Conservation (phyloP, 2,329 filamentous ascomycete species). For the Dactylonectria macrodidyma region DNA sequence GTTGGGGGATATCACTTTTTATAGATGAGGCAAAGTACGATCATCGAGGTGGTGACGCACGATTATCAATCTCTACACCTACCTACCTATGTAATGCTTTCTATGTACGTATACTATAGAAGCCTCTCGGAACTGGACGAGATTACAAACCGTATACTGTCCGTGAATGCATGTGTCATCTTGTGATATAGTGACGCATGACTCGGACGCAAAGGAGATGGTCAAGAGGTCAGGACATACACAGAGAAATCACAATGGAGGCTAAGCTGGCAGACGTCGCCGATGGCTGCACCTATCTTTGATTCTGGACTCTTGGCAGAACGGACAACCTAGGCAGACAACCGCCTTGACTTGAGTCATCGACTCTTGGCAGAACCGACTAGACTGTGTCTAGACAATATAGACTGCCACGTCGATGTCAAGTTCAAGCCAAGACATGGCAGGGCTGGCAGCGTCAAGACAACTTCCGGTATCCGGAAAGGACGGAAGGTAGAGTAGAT, state of each 20-base stretch:
- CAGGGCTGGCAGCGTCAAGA: too few species aligned
- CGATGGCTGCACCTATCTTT: background rate
- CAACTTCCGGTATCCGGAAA: background rate
- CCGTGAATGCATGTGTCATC: too few species aligned
- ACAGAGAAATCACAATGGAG: too few species aligned
- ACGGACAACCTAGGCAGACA: too few species aligned
- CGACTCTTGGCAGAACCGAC: background rate
- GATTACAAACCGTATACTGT: background rate
- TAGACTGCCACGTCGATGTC: background rate
- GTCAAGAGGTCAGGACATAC: too few species aligned
- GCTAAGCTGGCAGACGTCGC: background rate
- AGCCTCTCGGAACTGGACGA: background rate
- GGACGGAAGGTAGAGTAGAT: background rate
- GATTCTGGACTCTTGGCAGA: background rate
- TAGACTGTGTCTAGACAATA: background rate
- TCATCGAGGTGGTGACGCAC: background rate
- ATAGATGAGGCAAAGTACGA: slow-evolving; percentile 2
- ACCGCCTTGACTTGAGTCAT: background rate
- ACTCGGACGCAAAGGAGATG: too few species aligned
- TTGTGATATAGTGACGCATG: too few species aligned
- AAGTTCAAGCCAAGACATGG: background rate
- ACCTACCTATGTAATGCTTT: background rate
- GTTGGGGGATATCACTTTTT: background rate
- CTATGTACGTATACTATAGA: slow-evolving; percentile 1
- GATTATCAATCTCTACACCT: slow-evolving; percentile 7